These are phyloP conservation scores for Fusarium sarcochroum DNA, from an alignment of 2,329 filamentous ascomycete genomes.

Conservation along the genomic window DNA sequence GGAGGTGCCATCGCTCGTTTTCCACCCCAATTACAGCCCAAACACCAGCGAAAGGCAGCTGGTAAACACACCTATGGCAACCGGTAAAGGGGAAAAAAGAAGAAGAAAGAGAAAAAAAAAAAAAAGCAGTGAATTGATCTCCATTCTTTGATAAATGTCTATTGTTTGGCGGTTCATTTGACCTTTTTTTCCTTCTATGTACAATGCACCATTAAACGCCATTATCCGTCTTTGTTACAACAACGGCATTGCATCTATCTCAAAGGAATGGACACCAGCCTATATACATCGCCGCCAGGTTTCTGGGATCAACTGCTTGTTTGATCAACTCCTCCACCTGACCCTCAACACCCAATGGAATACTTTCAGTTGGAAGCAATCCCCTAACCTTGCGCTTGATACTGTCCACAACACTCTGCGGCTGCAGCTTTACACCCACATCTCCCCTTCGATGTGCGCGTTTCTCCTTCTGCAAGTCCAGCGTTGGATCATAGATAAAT, in stretches of 20 bases:
- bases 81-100: neutral
- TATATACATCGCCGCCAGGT: conserved; percentile 95
- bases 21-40: conserved; percentile 6
- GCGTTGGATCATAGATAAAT: conserved; percentile 96
- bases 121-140: neutral
- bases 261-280: conserved; percentile 81
- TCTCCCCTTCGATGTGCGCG: conserved; percentile 55
- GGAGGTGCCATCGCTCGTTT: conserved; percentile 15
- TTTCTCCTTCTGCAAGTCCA: conserved; percentile 86
- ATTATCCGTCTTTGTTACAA: neutral
- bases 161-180: neutral
- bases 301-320: conserved; percentile 84
- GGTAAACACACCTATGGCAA: neutral
- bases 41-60: conserved; percentile 12
- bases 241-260: neutral
- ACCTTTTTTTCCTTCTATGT: neutral
- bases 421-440: conserved; percentile 65
- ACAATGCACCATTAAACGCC: neutral
- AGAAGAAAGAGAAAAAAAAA: neutral
- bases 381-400: conserved; percentile 90
- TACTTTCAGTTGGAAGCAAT: conserved; percentile 86
- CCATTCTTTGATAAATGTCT: neutral
- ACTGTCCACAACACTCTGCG: conserved; percentile 85
- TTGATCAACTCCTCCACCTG: conserved; percentile 97
- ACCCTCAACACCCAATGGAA: conserved; percentile 93